Evolutionary conservation across 164 flowering plant species (phyloP).

Genomic region (Aristolochia contorta): DNA sequence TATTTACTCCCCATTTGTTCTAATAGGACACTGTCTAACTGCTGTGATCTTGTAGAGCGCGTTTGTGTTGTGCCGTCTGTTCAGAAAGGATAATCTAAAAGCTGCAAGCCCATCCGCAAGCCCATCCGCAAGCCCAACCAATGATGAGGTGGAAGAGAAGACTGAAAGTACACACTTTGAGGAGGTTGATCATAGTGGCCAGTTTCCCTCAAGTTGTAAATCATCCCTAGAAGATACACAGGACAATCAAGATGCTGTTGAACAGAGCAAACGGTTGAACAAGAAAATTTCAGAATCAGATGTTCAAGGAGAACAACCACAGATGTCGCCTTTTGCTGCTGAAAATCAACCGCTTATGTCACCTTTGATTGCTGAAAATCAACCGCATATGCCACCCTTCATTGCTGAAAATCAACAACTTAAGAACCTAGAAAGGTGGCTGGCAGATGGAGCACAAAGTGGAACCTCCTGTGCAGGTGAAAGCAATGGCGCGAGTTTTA

Average conservation of each 20-base stretch:
- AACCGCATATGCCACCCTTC: neutral
- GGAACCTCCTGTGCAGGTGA: slow-evolving; percentile 15
- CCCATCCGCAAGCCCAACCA: slow-evolving; percentile 16
- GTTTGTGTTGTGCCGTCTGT: slow-evolving; percentile 69
- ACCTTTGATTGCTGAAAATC: neutral
- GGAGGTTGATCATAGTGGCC: slow-evolving; percentile 33
- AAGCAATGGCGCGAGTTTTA: slow-evolving; percentile 12
- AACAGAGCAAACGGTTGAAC: slow-evolving; percentile 15
- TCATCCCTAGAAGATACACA: slow-evolving; percentile 24
- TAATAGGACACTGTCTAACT: neutral
- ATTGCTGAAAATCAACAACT: slow-evolving; percentile 6
- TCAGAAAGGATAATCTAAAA: slow-evolving; percentile 45
- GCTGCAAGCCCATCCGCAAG: slow-evolving; percentile 22
- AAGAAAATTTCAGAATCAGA: slow-evolving; percentile 13
- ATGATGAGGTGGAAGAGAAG: slow-evolving; percentile 40
- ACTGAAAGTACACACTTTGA: slow-evolving; percentile 25
- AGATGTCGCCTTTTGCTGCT: neutral
- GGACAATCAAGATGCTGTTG: neutral
- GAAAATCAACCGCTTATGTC: slow-evolving; percentile 5
- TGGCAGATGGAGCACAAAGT: slow-evolving; percentile 12
- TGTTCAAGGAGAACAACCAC: slow-evolving; percentile 2
- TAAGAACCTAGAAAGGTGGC: slow-evolving; percentile 6
- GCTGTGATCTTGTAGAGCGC: slow-evolving; percentile 27
- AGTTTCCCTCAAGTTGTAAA: slow-evolving; percentile 26
- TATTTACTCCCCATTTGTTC: neutral